Evolutionary conservation across 1,284 basidiomycete species (phyloP).

Genomic region (Cryptococcus depauperatus): DNA sequence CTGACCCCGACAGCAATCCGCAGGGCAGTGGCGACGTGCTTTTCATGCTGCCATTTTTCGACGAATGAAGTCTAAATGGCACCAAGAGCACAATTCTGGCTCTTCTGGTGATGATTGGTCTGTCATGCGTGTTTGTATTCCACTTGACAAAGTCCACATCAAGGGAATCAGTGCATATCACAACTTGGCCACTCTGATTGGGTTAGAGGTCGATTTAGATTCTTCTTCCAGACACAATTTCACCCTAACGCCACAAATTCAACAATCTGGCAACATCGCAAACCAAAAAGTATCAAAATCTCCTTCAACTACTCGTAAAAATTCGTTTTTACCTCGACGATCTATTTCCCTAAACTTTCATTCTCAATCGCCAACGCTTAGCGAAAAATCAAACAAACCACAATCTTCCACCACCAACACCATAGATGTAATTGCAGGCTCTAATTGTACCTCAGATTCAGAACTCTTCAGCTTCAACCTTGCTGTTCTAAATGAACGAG

Average conservation of each 20-base stretch:
- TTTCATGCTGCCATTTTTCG: constrained; percentile 47
- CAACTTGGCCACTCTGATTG: constrained; percentile 40
- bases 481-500: constrained; percentile 39
- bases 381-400: neutral
- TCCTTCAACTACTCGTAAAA: neutral
- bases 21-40: constrained; percentile 56
- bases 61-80: constrained; percentile 27
- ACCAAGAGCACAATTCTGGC: neutral
- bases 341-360: neutral
- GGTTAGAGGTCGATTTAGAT: constrained; percentile 30
- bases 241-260: no score
- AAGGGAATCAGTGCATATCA: constrained; percentile 39
- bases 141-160: constrained; percentile 49
- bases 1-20: constrained; percentile 44
- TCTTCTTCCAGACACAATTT: no score
- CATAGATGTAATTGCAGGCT: no score
- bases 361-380: neutral
- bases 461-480: constrained; percentile 30
- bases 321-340: neutral
- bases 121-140: constrained; percentile 54
- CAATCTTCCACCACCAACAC: neutral
- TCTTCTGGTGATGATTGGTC: constrained; percentile 34
- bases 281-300: no score
- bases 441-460: no score
- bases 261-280: no score